A percentile compares a stretch with the other conserved stretches of the same genome.
Evolutionary conservation across 2,329 filamentous ascomycete species (phyloP).

Genomic region (Bipolaris gigantea): DNA sequence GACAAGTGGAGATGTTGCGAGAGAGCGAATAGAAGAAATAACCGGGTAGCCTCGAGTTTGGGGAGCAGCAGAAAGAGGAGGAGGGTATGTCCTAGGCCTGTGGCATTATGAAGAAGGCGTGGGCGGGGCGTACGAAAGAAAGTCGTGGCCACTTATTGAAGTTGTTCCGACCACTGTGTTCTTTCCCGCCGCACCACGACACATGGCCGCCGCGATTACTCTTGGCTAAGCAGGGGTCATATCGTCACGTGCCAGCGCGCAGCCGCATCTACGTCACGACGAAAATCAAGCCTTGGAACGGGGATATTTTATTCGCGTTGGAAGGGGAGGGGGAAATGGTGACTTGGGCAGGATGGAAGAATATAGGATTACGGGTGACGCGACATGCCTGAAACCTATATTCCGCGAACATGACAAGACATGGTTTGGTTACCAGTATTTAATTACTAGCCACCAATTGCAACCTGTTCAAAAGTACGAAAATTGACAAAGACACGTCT

Average conservation of each 20-base stretch:
- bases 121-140: slow-evolving; percentile 30
- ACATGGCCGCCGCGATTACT: slow-evolving; percentile 27
- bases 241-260: slow-evolving; percentile 9
- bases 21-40: slow-evolving; percentile 23
- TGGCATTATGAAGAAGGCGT: slow-evolving; percentile 25
- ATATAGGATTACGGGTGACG: background rate
- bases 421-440: background rate
- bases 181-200: slow-evolving; percentile 23
- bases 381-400: background rate
- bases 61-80: slow-evolving; percentile 19
- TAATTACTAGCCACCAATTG: background rate
- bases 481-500: background rate
- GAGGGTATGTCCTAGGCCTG: slow-evolving; percentile 17
- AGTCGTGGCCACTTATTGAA: slow-evolving; percentile 28
- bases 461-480: background rate
- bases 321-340: no score
- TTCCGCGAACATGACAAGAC: background rate
- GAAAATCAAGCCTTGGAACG: background rate
- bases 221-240: slow-evolving; percentile 18
- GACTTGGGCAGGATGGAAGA: background rate
- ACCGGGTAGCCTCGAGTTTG: slow-evolving; percentile 13
- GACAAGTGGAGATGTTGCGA: slow-evolving; percentile 17
- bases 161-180: slow-evolving; percentile 37
- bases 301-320: background rate
- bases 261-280: slow-evolving; percentile 15